phyloP scores from a whole-genome alignment of 495 filamentous ascomycete genomes.

The Xylaria scruposa region DNA sequence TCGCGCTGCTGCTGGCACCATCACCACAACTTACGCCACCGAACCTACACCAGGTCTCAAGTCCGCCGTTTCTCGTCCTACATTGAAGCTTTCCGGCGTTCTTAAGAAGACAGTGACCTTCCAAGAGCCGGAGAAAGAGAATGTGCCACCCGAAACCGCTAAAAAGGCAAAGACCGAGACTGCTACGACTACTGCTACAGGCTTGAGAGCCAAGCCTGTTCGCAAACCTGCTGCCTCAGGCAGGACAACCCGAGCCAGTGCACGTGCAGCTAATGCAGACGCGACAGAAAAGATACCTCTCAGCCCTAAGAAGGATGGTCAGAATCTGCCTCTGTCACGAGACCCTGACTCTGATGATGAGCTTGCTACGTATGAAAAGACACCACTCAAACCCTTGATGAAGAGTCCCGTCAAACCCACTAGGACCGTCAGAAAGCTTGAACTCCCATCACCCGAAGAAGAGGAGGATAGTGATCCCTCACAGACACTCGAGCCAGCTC shows the following conservation, averaged over 20 bases:
- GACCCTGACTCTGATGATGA: constrained; percentile 59
- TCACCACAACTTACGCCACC: constrained; percentile 39
- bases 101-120: constrained; percentile 64
- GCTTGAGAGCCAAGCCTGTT: constrained; percentile 53
- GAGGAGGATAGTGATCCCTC: constrained; percentile 33
- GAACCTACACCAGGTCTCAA: constrained; percentile 49
- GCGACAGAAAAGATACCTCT: constrained; percentile 47
- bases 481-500: constrained; percentile 30
- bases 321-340: constrained; percentile 48
- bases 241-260: constrained; percentile 38
- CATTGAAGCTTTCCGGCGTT: constrained; percentile 26
- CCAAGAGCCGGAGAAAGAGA: constrained; percentile 64
- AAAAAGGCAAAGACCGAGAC: constrained; percentile 38
- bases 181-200: constrained; percentile 40
- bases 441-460: constrained; percentile 27
- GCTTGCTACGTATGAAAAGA: constrained; percentile 58
- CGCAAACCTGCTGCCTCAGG: constrained; percentile 39
- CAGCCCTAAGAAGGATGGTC: constrained; percentile 64
- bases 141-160: constrained; percentile 46
- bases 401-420: constrained; percentile 55
- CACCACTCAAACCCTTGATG: constrained; percentile 53
- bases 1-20: constrained; percentile 38
- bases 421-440: constrained; percentile 39
- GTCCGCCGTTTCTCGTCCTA: constrained; percentile 43
- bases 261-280: constrained; percentile 29